Conservation (phyloP, 768 basidiomycete species). For the Antrodiella citrinella region DNA sequence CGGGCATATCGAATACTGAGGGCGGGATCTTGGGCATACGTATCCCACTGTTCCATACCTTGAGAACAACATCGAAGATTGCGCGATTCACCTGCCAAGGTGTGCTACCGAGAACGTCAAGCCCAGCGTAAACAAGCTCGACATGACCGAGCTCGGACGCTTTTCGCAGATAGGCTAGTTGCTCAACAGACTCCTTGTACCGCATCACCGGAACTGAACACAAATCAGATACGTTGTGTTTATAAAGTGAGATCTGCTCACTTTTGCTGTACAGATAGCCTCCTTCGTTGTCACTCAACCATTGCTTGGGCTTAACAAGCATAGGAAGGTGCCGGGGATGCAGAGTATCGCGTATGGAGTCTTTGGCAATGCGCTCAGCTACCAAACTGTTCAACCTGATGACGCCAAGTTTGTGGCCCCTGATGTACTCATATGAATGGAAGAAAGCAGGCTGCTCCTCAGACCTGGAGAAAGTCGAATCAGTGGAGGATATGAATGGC, state of each 20-base stretch:
- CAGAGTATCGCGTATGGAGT: constrained; percentile 58
- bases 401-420: constrained; percentile 91
- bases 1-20: constrained; percentile 50
- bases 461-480: constrained; percentile 31
- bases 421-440: constrained; percentile 87
- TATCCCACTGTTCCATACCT: constrained; percentile 83
- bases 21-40: constrained; percentile 82
- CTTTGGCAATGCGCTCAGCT: constrained; percentile 67
- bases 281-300: constrained; percentile 70
- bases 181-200: constrained; percentile 85
- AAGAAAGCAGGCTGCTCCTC: constrained; percentile 88
- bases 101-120: constrained; percentile 85
- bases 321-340: constrained; percentile 95
- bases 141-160: constrained; percentile 70
- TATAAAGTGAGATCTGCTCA: constrained; percentile 26
- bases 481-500: neutral
- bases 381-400: constrained; percentile 82
- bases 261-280: constrained; percentile 78
- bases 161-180: constrained; percentile 65
- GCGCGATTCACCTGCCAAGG: constrained; percentile 84
- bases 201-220: constrained; percentile 71
- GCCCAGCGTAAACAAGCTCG: constrained; percentile 78
- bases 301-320: constrained; percentile 86
- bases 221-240: neutral
- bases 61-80: constrained; percentile 40